These are phyloP conservation scores for Barnettozyma californica DNA, from an alignment of 805 yeast genomes.

Conservation along the genomic window DNA sequence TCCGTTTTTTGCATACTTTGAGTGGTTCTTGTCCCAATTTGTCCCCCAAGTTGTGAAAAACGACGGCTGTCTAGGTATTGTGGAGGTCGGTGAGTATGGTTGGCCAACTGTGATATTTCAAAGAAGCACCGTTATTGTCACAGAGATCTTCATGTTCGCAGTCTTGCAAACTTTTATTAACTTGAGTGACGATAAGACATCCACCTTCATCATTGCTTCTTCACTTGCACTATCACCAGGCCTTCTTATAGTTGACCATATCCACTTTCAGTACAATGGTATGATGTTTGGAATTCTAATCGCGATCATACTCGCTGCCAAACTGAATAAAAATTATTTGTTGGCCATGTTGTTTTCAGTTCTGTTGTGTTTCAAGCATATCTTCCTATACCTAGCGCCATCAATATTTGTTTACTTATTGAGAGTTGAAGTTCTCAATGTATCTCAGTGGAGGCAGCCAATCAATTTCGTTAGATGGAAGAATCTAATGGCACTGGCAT, in stretches of 20 bases:
- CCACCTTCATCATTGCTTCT: slow-evolving; percentile 69
- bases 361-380: slow-evolving; percentile 89
- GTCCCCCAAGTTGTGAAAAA: slow-evolving; percentile 57
- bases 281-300: slow-evolving; percentile 83
- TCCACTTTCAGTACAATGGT: slow-evolving; percentile 96
- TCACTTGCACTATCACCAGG: slow-evolving; percentile 88
- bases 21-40: slow-evolving; percentile 67
- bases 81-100: slow-evolving; percentile 61
- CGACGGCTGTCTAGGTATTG: slow-evolving; percentile 78
- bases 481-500: slow-evolving; percentile 56
- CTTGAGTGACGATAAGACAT: slow-evolving; percentile 35
- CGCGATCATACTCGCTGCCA: slow-evolving; percentile 67
- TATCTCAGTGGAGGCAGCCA: slow-evolving; percentile 23
- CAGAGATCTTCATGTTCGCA: slow-evolving; percentile 66
- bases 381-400: slow-evolving; percentile 88
- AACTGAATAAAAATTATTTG: slow-evolving; percentile 46
- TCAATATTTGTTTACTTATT: slow-evolving; percentile 80
- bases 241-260: slow-evolving; percentile 83
- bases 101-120: slow-evolving; percentile 81
- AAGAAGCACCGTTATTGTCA: slow-evolving; percentile 68
- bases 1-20: slow-evolving; percentile 95
- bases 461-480: slow-evolving; percentile 44
- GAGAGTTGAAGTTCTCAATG: slow-evolving; percentile 61
- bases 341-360: slow-evolving; percentile 69
- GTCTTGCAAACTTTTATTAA: slow-evolving; percentile 70